Percentiles rank a stretch among this genome's conserved stretches.
phyloP scores from a whole-genome alignment of 495 filamentous ascomycete species.

The Penicillium longicatenatum region DNA sequence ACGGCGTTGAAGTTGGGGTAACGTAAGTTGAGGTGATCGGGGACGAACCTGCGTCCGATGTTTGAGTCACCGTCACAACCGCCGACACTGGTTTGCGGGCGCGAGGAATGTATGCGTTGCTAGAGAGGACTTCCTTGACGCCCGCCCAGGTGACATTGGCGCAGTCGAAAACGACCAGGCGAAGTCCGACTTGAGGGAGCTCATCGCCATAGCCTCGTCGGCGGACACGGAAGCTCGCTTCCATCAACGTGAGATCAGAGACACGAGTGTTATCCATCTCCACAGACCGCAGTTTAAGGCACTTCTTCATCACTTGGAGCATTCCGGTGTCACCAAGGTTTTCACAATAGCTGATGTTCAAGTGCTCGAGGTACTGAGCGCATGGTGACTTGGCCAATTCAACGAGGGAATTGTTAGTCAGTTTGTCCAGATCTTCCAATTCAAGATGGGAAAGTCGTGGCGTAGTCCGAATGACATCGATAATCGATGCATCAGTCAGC shows the following conservation, averaged over 20 bases:
- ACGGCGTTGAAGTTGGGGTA: conserved; percentile 36
- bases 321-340: conserved; percentile 81
- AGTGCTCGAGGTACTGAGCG: conserved; percentile 67
- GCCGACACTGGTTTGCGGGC: conserved; percentile 31
- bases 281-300: conserved; percentile 65
- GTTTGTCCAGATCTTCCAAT: conserved; percentile 76
- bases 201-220: conserved; percentile 58
- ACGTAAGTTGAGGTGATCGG: conserved; percentile 31
- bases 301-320: conserved; percentile 77
- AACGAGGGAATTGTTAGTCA: conserved; percentile 74
- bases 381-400: conserved; percentile 76
- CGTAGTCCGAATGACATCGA: conserved; percentile 69
- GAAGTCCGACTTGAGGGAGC: conserved; percentile 63
- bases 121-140: conserved; percentile 78
- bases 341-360: conserved; percentile 90
- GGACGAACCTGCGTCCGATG: conserved; percentile 31
- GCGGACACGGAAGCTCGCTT: conserved; percentile 77
- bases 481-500: conserved; percentile 73
- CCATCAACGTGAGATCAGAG: conserved; percentile 82
- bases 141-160: conserved; percentile 90
- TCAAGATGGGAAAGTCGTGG: conserved; percentile 84
- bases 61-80: conserved; percentile 31
- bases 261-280: conserved; percentile 95
- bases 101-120: conserved; percentile 69
- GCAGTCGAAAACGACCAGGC: conserved; percentile 88